Evolutionary conservation across 805 yeast species (phyloP).

Genomic region (Candida sphagnicola): DNA sequence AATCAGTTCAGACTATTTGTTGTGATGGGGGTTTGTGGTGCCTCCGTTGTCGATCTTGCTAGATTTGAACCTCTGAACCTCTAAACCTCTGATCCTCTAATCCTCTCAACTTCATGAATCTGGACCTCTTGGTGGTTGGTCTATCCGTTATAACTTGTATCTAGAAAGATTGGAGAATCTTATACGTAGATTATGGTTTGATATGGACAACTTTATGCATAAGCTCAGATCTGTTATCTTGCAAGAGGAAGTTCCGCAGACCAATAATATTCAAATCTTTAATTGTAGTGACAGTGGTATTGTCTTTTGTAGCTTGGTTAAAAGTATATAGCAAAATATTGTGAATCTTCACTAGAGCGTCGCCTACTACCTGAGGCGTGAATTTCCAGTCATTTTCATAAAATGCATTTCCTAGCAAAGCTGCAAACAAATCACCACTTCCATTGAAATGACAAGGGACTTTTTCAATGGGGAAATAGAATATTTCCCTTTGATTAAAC

Average conservation of each 20-base stretch:
- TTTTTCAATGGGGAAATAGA: slow-evolving; percentile 39
- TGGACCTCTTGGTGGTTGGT: too few species aligned
- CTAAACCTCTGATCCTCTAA: too few species aligned
- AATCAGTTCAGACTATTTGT: too few species aligned
- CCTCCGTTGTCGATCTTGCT: too few species aligned
- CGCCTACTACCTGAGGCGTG: slow-evolving; percentile 21
- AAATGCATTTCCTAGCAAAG: slow-evolving; percentile 51
- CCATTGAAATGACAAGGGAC: slow-evolving; percentile 67
- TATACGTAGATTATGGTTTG: too few species aligned
- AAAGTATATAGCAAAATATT: slow-evolving; percentile 26
- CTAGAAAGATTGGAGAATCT: too few species aligned
- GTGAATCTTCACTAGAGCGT: slow-evolving; percentile 22
- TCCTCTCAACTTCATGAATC: too few species aligned
- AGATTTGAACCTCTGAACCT: too few species aligned
- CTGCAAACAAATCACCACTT: slow-evolving; percentile 71
- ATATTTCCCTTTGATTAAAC: slow-evolving; percentile 13
- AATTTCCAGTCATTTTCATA: slow-evolving; percentile 20
- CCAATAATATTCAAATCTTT: slow-evolving; percentile 33
- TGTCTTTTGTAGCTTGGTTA: slow-evolving; percentile 15
- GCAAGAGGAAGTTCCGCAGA: slow-evolving; percentile 27
- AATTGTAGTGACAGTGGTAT: slow-evolving; percentile 18
- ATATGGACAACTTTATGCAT: slow-evolving; percentile 7
- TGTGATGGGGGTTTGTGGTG: too few species aligned
- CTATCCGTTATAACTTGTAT: too few species aligned
- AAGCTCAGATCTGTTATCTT: slow-evolving; percentile 10